Evolutionary conservation across 169 alveolate genomes (phyloP), one percentile per base, ranked within the genome.

Genomic region (Plasmodium yoelii): DNA sequence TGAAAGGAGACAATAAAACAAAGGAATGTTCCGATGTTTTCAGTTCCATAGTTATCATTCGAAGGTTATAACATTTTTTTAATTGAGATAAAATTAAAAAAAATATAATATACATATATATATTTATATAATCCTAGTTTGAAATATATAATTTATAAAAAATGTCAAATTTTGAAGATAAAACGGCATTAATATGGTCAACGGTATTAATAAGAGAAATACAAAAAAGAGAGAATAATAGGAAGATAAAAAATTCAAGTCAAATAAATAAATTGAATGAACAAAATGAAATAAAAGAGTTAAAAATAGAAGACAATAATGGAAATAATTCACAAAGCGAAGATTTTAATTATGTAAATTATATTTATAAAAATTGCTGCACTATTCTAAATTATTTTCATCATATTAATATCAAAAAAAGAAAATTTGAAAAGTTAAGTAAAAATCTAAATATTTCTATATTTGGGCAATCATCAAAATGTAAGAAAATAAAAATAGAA

Each of bases 291-390:
- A 60, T 6, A 60, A 65, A 82, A 15, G 22, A 34, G 19, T 42
- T 42, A 10, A 1, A 39, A 10, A 67, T 24, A 67, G 69, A 61
- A 26, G 24, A 53, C 19, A 67, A 70, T 15, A 68, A 6, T 55
- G 47, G 47, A 39, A 28, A 42, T 44, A 44, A 34, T 7, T 73
- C 19, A 12, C 18, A 4, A 82, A 13, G 9, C 0, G 51, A n/a
- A 10, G 51, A 82, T 19, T 47, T 49, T 56, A 69, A 34, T 9
- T 69, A 60, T 82, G 67, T 82, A 18, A 68, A 42, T 13, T 60
- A 82, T 42, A 57, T 82, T 67, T 67, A 82, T 49, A 82, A 65
- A 24, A 65, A 82, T 42, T 82, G 90, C 26, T n/a, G 56, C 10
- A 18, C 69, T 0, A 44, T 82, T 28, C 84, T 55, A 2, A 82